Evolutionary conservation across 495 filamentous ascomycete genomes (phyloP), one percentile per base, ranked within the genome.

Genomic region (Pseudomonodictys pantanalensis): DNA sequence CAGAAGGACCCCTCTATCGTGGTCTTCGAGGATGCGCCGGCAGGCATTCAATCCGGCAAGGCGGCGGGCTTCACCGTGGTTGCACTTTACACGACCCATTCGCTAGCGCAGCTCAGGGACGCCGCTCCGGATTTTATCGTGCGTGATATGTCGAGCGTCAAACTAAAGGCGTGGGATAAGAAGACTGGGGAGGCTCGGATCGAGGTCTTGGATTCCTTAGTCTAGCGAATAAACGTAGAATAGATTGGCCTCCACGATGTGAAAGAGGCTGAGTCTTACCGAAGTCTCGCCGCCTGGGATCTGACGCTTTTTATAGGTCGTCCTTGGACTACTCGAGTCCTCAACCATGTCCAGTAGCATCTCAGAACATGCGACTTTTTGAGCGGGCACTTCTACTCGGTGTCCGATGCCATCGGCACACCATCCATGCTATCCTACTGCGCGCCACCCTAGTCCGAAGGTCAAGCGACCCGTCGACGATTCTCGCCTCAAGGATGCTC

Each of bases 21-120:
- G 17, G 92, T 98, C 30, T 73, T 98, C 6, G 93, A 98, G 72
- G 93, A 98, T 73, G 87, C 88, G 46, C 92, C 93, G 0, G 91
- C 92, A n/a, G 93, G 93, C 2, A 92, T 97, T 60, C 76, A 73
- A 47, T 86, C 92, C 18, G 92, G 93, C 22, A 95, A 93, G 73
- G 89, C 84, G 1, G 92, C 93, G 2, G 90, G 90, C 1, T 97
- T 90, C 75, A 84, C 83, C 69, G 93, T 98, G 3, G 73, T 96
- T 41, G 92, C 85, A n/a, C 71, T 98, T 29, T 84, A 86, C 44
- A 97, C 92, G 39, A 92, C 88, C 44, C 92, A 98, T 72, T 81
- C 82, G 20, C 75, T 84, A 38, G 83, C 83, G 64, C 80, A 91
- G 72, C 77, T 97, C 22, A 65, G 77, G 52, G 80, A 77, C 25